Conservation (phyloP, 768 basidiomycete genomes). For the Boletus sp. region DNA sequence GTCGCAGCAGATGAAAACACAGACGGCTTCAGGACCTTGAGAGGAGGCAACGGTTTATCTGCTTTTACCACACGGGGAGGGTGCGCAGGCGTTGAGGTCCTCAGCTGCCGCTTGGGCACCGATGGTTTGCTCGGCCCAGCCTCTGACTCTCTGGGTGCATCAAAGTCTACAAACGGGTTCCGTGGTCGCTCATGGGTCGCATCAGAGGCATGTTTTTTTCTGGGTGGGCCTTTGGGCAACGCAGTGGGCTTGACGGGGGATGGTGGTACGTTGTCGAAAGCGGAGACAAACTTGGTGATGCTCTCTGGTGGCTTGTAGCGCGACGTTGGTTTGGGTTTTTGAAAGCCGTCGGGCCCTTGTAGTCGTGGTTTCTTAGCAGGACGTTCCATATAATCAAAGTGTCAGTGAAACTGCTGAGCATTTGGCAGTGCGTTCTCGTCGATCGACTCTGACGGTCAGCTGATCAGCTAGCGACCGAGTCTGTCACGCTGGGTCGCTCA, state of each 20-base stretch:
- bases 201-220: conserved; percentile 3
- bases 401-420: not conserved
- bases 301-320: conserved; percentile 24
- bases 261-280: conserved; percentile 17
- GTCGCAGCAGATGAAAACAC: not conserved
- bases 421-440: not conserved
- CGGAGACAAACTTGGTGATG: conserved; percentile 29
- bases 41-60: not conserved
- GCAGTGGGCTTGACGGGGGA: not conserved
- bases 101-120: conserved; percentile 2
- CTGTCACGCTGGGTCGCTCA: too few relatives aligned
- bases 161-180: conserved; percentile 20
- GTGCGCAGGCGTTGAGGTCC: conserved; percentile 4
- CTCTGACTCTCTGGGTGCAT: not conserved
- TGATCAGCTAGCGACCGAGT: too few relatives aligned
- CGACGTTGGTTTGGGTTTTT: conserved; percentile 18
- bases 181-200: conserved; percentile 13
- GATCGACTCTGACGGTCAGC: too few relatives aligned
- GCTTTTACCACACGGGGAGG: not conserved
- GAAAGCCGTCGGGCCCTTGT: conserved; percentile 30
- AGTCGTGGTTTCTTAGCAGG: conserved; percentile 14
- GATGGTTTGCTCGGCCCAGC: conserved; percentile 12
- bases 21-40: conserved; percentile 20
- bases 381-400: conserved; percentile 6
- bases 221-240: not conserved